Percentiles rank a stretch among this genome's conserved stretches.
Conservation (phyloP, 345 rosid species). For the Salix dunnii region DNA sequence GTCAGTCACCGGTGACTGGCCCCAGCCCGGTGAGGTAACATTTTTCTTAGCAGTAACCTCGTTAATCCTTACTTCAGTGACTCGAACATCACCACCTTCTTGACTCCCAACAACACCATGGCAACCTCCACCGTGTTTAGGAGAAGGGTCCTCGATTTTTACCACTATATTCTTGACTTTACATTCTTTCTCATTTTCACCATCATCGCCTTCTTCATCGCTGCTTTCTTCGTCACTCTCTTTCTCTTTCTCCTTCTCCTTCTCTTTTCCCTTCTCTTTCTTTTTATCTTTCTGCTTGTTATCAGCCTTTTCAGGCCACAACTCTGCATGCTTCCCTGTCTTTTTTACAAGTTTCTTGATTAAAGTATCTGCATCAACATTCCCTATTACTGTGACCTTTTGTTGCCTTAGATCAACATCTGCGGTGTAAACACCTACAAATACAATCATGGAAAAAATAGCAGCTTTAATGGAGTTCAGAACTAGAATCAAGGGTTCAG, state of each 20-base stretch:
- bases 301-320: slow-evolving; percentile 46
- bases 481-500: background rate
- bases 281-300: slow-evolving; percentile 35
- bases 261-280: slow-evolving; percentile 23
- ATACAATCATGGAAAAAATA: background rate
- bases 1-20: slow-evolving; percentile 33
- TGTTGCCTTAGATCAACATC: slow-evolving; percentile 38
- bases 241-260: slow-evolving; percentile 15
- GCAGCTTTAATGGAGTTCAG: background rate
- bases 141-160: slow-evolving; percentile 1
- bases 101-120: background rate
- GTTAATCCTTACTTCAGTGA: slow-evolving; percentile 24
- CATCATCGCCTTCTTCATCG: slow-evolving; percentile 36
- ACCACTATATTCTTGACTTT: slow-evolving; percentile 6
- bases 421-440: slow-evolving; percentile 30
- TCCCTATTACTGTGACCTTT: slow-evolving; percentile 32
- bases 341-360: slow-evolving; percentile 22
- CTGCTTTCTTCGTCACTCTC: slow-evolving; percentile 14
- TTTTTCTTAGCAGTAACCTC: slow-evolving; percentile 8
- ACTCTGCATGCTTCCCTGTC: slow-evolving; percentile 30
- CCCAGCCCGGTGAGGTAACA: slow-evolving; percentile 13
- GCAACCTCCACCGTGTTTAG: background rate
- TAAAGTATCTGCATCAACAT: slow-evolving; percentile 31
- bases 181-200: slow-evolving; percentile 5
- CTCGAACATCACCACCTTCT: slow-evolving; percentile 8